Evolutionary conservation across 108 stramenopile species (phyloP).

Genomic region (Fragilaria radians): DNA sequence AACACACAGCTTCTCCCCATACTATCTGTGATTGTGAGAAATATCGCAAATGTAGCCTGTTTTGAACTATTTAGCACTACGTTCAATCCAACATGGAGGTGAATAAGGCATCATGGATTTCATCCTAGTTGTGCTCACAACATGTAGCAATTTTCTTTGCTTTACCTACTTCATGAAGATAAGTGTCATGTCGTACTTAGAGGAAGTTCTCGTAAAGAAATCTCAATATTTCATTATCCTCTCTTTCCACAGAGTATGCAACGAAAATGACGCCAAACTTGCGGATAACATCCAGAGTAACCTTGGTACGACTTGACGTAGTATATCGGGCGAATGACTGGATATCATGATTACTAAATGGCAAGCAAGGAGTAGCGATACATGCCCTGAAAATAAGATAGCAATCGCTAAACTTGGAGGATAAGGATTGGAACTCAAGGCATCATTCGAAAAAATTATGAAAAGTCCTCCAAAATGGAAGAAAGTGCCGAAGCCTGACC

Average conservation of each 20-base stretch:
- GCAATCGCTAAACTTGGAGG: conserved; percentile 2
- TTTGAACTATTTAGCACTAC: not conserved
- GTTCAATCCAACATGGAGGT: not conserved
- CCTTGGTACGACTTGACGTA: not conserved
- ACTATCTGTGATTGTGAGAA: too few species aligned
- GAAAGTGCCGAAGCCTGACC: conserved; percentile 4
- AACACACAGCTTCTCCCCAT: too few species aligned
- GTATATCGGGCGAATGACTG: not conserved
- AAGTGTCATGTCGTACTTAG: too few species aligned
- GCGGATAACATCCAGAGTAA: not conserved
- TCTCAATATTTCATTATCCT: not conserved
- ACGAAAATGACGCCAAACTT: not conserved
- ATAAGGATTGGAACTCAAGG: not conserved
- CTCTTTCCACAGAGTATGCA: not conserved
- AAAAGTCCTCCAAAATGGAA: conserved; percentile 7
- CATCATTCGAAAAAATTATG: conserved; percentile 7
- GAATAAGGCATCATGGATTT: not conserved
- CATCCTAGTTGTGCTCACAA: not conserved
- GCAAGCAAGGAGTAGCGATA: not conserved
- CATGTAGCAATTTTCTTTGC: not conserved
- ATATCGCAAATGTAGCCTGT: not conserved
- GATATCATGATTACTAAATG: not conserved
- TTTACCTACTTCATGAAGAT: not conserved
- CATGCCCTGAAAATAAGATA: conserved; percentile 2
- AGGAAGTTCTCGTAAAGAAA: too few species aligned